Evolutionary conservation across 345 rosid genomes (phyloP).

Genomic region (Microthlaspi erraticum): DNA sequence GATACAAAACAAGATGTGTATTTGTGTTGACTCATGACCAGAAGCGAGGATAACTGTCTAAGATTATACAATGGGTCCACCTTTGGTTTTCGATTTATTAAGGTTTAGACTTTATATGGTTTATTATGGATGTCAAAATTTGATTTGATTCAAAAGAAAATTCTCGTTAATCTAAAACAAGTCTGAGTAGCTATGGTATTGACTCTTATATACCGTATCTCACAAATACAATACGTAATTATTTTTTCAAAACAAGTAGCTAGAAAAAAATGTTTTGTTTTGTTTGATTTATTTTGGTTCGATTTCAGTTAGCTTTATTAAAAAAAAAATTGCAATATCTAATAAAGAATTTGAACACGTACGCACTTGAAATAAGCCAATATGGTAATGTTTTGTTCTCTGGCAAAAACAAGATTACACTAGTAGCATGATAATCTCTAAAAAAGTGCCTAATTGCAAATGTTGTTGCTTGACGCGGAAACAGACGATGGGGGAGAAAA

Average conservation of each 20-base stretch:
- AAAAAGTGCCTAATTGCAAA: neutral
- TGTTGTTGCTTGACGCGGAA: constrained; percentile 19
- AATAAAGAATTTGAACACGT: neutral
- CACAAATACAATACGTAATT: neutral
- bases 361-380: neutral
- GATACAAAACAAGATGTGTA: constrained; percentile 28
- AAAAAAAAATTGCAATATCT: neutral
- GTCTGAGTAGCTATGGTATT: neutral
- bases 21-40: constrained; percentile 25
- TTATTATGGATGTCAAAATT: too few species aligned
- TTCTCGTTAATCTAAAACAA: constrained; percentile 11
- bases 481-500: constrained; percentile 22
- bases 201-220: neutral
- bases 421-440: neutral
- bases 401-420: neutral
- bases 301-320: neutral
- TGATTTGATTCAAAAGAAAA: neutral
- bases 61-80: neutral
- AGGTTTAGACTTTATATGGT: neutral
- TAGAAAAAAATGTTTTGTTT: too few species aligned
- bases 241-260: neutral
- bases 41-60: neutral
- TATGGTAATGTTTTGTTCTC: neutral
- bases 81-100: neutral
- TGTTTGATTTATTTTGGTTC: neutral